Conservation (phyloP, 2,329 filamentous ascomycete genomes). For the Penicillium sp. region DNA sequence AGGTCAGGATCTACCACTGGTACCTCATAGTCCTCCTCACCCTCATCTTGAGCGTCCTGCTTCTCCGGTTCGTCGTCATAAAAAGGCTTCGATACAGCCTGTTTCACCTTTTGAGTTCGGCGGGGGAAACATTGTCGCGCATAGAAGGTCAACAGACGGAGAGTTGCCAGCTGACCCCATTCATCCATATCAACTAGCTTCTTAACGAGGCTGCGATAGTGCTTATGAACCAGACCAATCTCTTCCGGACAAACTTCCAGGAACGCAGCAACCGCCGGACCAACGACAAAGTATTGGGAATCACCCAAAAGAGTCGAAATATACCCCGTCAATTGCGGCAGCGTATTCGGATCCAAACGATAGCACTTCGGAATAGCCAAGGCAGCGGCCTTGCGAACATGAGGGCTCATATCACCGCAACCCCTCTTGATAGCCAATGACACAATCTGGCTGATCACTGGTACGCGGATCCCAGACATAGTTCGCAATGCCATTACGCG, state of each 20-base stretch:
- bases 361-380: slow-evolving; percentile 96
- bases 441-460: slow-evolving; percentile 97
- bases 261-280: slow-evolving; percentile 87
- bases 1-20: slow-evolving; percentile 78
- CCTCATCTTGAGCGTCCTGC: slow-evolving; percentile 51
- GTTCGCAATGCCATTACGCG: slow-evolving; percentile 90
- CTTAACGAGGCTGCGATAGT: slow-evolving; percentile 82
- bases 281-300: slow-evolving; percentile 95
- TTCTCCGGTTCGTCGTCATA: slow-evolving; percentile 70
- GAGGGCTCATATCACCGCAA: slow-evolving; percentile 88
- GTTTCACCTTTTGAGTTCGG: slow-evolving; percentile 63
- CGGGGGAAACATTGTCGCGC: slow-evolving; percentile 84
- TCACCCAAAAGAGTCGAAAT: slow-evolving; percentile 79
- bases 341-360: slow-evolving; percentile 80
- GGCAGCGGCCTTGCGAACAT: slow-evolving; percentile 89
- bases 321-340: slow-evolving; percentile 84
- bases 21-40: slow-evolving; percentile 55
- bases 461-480: slow-evolving; percentile 97
- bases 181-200: slow-evolving; percentile 99
- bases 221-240: slow-evolving; percentile 85
- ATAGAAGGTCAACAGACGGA: slow-evolving; percentile 83
- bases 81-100: slow-evolving; percentile 69
- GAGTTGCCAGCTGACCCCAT: slow-evolving; percentile 87
- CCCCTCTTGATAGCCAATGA: slow-evolving; percentile 95
- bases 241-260: slow-evolving; percentile 86